A percentile compares a stretch with the other conserved stretches of the same genome.
Evolutionary conservation across 345 rosid genomes (phyloP).

Genomic region (Clarkia xantiana): DNA sequence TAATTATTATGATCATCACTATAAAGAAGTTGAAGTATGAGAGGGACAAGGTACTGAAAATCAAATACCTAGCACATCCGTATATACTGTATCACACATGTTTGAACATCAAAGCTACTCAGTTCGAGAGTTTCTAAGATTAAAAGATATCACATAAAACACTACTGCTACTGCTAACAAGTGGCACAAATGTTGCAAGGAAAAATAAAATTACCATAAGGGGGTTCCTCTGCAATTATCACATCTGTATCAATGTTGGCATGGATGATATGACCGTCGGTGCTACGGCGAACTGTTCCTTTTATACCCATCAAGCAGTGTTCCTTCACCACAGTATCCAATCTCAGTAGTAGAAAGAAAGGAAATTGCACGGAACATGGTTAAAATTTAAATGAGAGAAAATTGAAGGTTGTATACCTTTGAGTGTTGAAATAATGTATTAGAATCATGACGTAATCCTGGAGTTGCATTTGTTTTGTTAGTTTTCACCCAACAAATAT

Average conservation of each 20-base stretch:
- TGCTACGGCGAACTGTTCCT: constrained; percentile 97
- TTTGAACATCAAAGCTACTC: no score
- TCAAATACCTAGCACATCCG: no score
- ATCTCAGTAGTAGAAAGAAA: no score
- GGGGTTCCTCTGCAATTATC: constrained; percentile 94
- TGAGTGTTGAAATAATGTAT: constrained; percentile 92
- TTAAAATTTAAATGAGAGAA: background rate
- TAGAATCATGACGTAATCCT: constrained; percentile 87
- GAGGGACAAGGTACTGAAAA: no score
- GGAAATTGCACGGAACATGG: background rate
- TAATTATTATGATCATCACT: no score
- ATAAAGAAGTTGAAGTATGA: no score
- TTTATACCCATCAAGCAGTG: constrained; percentile 99
- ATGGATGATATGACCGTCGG: constrained; percentile 96
- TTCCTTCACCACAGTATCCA: constrained; percentile 30
- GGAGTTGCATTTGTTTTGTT: constrained; percentile 90
- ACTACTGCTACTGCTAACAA: background rate
- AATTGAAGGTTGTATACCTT: constrained; percentile 36
- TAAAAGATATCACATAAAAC: no score
- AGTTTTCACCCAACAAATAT: constrained; percentile 99
- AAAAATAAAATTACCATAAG: constrained; percentile 54
- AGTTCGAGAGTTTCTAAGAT: no score
- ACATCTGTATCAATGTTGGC: constrained; percentile 98
- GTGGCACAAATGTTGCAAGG: background rate
- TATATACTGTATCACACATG: no score